Evolutionary conservation across 2,329 filamentous ascomycete species (phyloP).

Genomic region (Meredithiella fracta): DNA sequence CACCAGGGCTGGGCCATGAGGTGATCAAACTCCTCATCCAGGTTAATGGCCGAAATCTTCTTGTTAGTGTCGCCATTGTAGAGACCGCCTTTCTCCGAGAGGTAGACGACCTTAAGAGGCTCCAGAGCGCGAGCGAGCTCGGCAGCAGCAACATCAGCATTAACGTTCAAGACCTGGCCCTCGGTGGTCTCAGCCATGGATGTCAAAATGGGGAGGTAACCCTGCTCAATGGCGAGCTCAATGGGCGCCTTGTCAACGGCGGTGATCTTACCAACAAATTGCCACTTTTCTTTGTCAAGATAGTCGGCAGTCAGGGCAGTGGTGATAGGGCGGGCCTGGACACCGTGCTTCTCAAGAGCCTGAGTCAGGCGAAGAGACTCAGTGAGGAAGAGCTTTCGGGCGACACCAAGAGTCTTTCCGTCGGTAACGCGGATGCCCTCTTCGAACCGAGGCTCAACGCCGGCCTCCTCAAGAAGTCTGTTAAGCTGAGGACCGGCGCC

Average conservation of each 20-base stretch:
- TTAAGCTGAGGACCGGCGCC: constrained; percentile 92
- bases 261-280: constrained; percentile 89
- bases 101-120: constrained; percentile 91
- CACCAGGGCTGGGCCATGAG: constrained; percentile 93
- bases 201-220: constrained; percentile 82
- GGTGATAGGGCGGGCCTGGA: constrained; percentile 75
- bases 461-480: constrained; percentile 71
- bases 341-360: constrained; percentile 75
- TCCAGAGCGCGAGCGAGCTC: constrained; percentile 79
- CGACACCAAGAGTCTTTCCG: constrained; percentile 81
- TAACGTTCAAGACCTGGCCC: constrained; percentile 89
- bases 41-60: constrained; percentile 93
- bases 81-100: constrained; percentile 94
- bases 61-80: constrained; percentile 86
- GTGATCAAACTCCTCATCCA: constrained; percentile 88
- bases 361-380: constrained; percentile 90
- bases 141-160: constrained; percentile 89
- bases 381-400: constrained; percentile 80
- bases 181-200: constrained; percentile 91
- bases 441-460: constrained; percentile 88
- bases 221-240: constrained; percentile 76
- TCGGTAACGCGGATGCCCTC: constrained; percentile 94
- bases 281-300: constrained; percentile 89
- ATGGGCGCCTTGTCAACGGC: constrained; percentile 81
- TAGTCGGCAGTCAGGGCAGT: constrained; percentile 90